These are phyloP conservation scores for Geotrichum reessii DNA, from an alignment of 1,139 yeast species.

Conservation along the genomic window DNA sequence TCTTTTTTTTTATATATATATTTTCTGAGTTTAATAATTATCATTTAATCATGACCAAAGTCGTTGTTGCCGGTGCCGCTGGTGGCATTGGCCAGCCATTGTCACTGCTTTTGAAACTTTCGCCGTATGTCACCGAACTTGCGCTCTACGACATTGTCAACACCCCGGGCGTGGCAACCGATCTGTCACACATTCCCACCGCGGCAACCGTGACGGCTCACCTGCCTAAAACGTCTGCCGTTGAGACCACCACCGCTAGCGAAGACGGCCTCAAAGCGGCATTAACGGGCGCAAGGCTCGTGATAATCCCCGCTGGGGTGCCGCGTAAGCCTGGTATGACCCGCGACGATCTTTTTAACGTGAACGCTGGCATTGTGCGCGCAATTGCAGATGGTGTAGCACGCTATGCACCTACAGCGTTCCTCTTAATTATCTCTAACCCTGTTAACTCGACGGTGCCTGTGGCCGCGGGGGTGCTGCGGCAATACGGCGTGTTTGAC, in stretches of 20 bases:
- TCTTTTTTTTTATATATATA: no score
- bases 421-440: constrained; percentile 76
- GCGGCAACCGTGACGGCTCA: constrained; percentile 63
- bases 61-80: constrained; percentile 42
- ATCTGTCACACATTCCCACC: constrained; percentile 84
- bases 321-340: constrained; percentile 99
- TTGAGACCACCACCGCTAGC: constrained; percentile 77
- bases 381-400: constrained; percentile 81
- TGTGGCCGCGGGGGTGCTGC: constrained; percentile 79
- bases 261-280: constrained; percentile 61
- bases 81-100: constrained; percentile 59
- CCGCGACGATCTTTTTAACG: constrained; percentile 88
- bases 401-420: constrained; percentile 64
- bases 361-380: constrained; percentile 85
- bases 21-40: no score
- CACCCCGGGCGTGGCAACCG: constrained; percentile 90
- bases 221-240: constrained; percentile 59
- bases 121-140: constrained; percentile 53
- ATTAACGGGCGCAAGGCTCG: constrained; percentile 64
- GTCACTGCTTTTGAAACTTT: constrained; percentile 71
- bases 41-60: constrained; percentile 24
- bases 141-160: constrained; percentile 85
- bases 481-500: constrained; percentile 67
- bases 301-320: constrained; percentile 92
- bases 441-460: constrained; percentile 97